phyloP scores from a whole-genome alignment of 495 filamentous ascomycete species.

The Elaphomyces granulatus region DNA sequence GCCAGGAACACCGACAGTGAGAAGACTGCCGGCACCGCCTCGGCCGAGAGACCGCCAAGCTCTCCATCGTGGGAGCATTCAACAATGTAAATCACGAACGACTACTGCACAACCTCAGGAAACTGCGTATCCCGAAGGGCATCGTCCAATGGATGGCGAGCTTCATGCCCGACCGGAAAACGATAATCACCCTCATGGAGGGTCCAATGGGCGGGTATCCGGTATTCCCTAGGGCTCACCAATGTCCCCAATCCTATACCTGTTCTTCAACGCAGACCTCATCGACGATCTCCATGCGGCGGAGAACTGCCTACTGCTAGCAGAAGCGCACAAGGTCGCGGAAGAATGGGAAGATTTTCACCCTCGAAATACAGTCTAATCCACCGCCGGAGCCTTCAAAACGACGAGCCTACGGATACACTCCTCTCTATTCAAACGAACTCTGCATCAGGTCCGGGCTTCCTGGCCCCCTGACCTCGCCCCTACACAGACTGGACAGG shows the following conservation, averaged over 20 bases:
- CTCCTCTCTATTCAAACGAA: no score
- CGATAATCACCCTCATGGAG: slow-evolving; percentile 8
- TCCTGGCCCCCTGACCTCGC: no score
- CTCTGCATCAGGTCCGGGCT: no score
- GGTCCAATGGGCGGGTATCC: not conserved
- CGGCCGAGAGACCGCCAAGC: slow-evolving; percentile 1
- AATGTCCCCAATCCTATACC: slow-evolving; percentile 21
- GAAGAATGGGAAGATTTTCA: not conserved
- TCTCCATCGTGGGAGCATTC: slow-evolving; percentile 17
- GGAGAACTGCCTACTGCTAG: not conserved
- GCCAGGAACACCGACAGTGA: no score
- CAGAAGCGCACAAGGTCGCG: not conserved
- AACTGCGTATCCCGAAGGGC: slow-evolving; percentile 1
- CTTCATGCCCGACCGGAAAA: slow-evolving; percentile 13
- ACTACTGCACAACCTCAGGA: slow-evolving; percentile 14
- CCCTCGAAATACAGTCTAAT: not conserved
- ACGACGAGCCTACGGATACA: no score
- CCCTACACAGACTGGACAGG: no score
- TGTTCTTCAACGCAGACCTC: slow-evolving; percentile 23
- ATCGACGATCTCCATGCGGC: slow-evolving; percentile 3
- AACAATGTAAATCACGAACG: slow-evolving; percentile 14
- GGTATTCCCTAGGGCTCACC: slow-evolving; percentile 14
- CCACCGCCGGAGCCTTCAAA: no score
- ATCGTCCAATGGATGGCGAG: slow-evolving; percentile 12
- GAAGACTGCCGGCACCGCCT: no score